Conservation (phyloP, 2,329 filamentous ascomycete species). For the Botrytis paeoniae region DNA sequence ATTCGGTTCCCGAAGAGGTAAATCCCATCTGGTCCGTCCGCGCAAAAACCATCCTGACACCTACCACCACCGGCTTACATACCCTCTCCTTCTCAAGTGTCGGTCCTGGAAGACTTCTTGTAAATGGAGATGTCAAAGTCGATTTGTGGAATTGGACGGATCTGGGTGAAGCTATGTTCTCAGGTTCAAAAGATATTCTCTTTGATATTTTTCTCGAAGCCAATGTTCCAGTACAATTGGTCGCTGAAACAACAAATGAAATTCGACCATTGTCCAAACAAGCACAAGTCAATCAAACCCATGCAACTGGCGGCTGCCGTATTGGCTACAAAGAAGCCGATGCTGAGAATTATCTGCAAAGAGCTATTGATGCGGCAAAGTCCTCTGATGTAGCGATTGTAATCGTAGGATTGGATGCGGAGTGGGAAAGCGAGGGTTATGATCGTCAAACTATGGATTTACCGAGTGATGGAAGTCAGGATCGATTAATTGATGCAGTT, state of each 20-base stretch:
- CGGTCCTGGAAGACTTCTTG: conserved; percentile 59
- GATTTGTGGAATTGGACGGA: conserved; percentile 70
- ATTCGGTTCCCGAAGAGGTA: conserved; percentile 61
- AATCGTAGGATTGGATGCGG: conserved; percentile 66
- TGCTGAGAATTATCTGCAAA: conserved; percentile 56
- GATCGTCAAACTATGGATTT: conserved; percentile 62
- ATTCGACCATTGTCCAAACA: conserved; percentile 60
- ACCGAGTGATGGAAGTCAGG: conserved; percentile 54
- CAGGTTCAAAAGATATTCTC: conserved; percentile 62
- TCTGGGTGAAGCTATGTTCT: conserved; percentile 69
- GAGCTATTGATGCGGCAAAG: conserved; percentile 61
- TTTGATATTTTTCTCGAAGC: conserved; percentile 59
- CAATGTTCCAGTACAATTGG: conserved; percentile 57
- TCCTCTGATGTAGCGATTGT: conserved; percentile 65
- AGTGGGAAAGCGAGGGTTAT: conserved; percentile 75
- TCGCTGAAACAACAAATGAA: conserved; percentile 65
- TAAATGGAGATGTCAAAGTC: conserved; percentile 57
- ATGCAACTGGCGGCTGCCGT: conserved; percentile 68
- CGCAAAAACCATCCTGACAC: conserved; percentile 54
- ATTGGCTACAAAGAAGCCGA: conserved; percentile 69
- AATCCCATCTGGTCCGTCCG: conserved; percentile 57
- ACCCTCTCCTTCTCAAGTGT: conserved; percentile 67
- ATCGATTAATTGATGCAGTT: conserved; percentile 61
- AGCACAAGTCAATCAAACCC: conserved; percentile 51
- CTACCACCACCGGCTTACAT: conserved; percentile 58